phyloP scores from a whole-genome alignment of 2,329 filamentous ascomycete genomes.

The Neonectria punicea region DNA sequence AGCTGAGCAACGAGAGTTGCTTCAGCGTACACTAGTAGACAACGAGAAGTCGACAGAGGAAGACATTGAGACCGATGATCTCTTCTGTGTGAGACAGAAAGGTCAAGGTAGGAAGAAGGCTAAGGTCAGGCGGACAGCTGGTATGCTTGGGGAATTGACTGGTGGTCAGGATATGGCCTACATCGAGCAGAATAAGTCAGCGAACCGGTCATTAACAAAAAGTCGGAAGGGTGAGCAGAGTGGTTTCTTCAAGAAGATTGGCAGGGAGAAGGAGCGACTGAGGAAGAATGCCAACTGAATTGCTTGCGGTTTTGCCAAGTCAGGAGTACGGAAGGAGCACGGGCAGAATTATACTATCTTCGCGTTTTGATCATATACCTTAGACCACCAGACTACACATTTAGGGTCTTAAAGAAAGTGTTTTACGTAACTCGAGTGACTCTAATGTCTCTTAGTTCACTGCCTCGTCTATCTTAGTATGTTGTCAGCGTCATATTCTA shows the following conservation, averaged over 20 bases:
- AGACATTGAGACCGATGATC: neutral
- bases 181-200: neutral
- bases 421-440: too few relatives aligned
- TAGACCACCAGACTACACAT: too few relatives aligned
- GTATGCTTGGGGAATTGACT: neutral
- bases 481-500: too few relatives aligned
- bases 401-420: too few relatives aligned
- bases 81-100: neutral
- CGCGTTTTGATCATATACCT: too few relatives aligned
- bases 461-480: too few relatives aligned
- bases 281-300: neutral
- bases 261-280: neutral
- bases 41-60: neutral
- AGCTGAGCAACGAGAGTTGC: conserved; percentile 78
- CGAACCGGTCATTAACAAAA: neutral
- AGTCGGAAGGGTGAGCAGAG: neutral
- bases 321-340: too few relatives aligned
- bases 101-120: neutral
- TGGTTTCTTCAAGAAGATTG: neutral
- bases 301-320: too few relatives aligned
- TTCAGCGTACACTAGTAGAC: conserved; percentile 71
- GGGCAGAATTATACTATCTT: too few relatives aligned
- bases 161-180: neutral
- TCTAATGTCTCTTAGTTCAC: too few relatives aligned
- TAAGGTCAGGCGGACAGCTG: neutral